Base-by-base conservation (phyloP, 2,329 filamentous ascomycete genomes). In the Diaporthe capsici region DNA sequence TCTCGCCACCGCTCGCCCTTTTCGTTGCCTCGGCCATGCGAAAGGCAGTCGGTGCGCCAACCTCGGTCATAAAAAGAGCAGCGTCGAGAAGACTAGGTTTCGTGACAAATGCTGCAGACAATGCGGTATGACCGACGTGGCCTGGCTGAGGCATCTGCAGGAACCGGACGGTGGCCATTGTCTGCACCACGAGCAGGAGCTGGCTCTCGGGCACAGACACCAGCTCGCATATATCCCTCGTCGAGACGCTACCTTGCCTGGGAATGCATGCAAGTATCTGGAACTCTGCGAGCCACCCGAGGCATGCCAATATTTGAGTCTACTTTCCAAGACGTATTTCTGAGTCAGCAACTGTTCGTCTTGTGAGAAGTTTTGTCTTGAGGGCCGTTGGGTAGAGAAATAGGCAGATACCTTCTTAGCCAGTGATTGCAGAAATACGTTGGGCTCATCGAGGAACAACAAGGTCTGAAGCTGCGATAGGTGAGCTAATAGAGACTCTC, bases 231-330 rank as follows among this genome's bases (percentile, higher is more conserved):
- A 88, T 78, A 67, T 88, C 87, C 37, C 83, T 80, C 61, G 82
- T 77, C 1, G 81, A 76, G 8, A 86, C 82, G 60, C 78, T 83
- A 25, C 80, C 83, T 6, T 61, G 72, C 3, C 85, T 78, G 0
- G 86, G 87, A 17, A 88, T 85, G 76, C 81, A 87, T 1, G 85
- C 85, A 1, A 87, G 82, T 5, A 88, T 80, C 67, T 87, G 85
- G 75, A 86, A 86, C 17, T 87, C 83, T 7, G 82, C 83, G 15
- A 87, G 80, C 86, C 85, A 88, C 74, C 82, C 81, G 7, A 87
- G 75, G 70, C 85, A 86, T 4, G 80, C 77, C 20, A 81, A 76
- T 2, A 80, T 17, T 31, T 71, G 34, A 3, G 49, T 57, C 68
- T 71, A 51, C 28, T 31, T 20, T 15, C 42, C 42, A 5, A 7